Base-by-base conservation (phyloP, 2,329 filamentous ascomycete genomes). In the Thielaviopsis punctulata region DNA sequence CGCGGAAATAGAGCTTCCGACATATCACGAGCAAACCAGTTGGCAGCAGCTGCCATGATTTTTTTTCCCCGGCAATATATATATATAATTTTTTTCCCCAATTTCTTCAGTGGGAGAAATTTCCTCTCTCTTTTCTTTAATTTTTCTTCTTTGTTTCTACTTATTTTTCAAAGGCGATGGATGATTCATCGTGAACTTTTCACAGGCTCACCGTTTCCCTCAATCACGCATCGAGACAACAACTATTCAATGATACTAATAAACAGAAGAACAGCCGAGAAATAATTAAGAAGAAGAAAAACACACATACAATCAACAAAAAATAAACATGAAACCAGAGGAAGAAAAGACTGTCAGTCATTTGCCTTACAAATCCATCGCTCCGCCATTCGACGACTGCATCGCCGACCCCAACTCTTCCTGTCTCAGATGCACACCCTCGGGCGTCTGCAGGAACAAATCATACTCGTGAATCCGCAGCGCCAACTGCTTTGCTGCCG, bases 401-500 rank as follows among this genome's bases (percentile, higher is more conserved):
- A 49, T 18, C 13, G 30, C 7, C 13, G 48, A 6, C 19, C 43
- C 48, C 33, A 49, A 9, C 48, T 47, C 52, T n/a, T 47, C 52
- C 44, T 47, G 41, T 24, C 52, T 49, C 44, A 39, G 19, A n/a
- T 45, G 36, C 24, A 24, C 51, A 9, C 33, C 39, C 33, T 52
- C 54, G 46, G 61, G 59, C 15, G 59, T 60, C 8, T 56, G 54
- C 13, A 63, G 52, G 23, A 64, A 67, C 46, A 75, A 72, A 55
- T 75, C 70, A 57, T 73, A 76, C 56, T 75, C 69, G 19, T 68
- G 65, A 45, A 77, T 69, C 24, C 71, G 69, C 58, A 75, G 65
- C 6, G 72, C 74, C 27, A 79, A 66, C 62, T 77, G 72, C 60
- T 72, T 69, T 12, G 75, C 73, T 2, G 72, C 68, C 44, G 70